phyloP scores from a whole-genome alignment of 2,329 filamentous ascomycete species.

The Calonectria pseudoreteaudii region DNA sequence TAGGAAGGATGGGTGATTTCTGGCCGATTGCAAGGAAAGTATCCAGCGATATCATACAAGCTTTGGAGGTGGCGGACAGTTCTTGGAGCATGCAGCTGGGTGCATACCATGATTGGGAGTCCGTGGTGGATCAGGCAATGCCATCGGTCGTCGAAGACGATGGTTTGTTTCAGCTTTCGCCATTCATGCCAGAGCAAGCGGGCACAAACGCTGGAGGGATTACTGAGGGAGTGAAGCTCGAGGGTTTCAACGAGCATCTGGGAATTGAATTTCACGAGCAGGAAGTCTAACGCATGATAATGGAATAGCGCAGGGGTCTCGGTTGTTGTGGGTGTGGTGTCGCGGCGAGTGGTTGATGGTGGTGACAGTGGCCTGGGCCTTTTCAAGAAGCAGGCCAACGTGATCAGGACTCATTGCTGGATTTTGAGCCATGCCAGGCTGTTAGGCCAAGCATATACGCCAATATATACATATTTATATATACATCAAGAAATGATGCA shows the following conservation, averaged over 20 bases:
- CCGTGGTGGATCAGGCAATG: background rate
- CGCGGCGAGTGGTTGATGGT: background rate
- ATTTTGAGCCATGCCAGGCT: background rate
- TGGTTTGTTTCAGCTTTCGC: background rate
- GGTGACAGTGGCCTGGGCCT: background rate
- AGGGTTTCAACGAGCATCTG: background rate
- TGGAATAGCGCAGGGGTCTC: background rate
- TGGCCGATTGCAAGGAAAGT: conserved; percentile 32
- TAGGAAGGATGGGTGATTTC: conserved; percentile 34
- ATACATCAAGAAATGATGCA: background rate
- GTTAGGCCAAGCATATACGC: background rate
- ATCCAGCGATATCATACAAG: conserved; percentile 18
- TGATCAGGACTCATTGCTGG: background rate
- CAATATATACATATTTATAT: background rate
- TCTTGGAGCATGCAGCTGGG: background rate
- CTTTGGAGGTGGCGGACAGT: conserved; percentile 1
- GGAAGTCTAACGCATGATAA: background rate
- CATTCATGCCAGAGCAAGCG: background rate
- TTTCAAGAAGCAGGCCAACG: background rate
- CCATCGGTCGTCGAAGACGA: background rate
- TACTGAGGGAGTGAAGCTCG: background rate
- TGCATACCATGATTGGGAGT: background rate
- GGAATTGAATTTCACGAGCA: background rate
- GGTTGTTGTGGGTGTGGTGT: background rate
- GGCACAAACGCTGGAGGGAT: background rate